Evolutionary conservation across 2,329 filamentous ascomycete genomes (phyloP).

Genomic region (Arthroderma uncinatum): DNA sequence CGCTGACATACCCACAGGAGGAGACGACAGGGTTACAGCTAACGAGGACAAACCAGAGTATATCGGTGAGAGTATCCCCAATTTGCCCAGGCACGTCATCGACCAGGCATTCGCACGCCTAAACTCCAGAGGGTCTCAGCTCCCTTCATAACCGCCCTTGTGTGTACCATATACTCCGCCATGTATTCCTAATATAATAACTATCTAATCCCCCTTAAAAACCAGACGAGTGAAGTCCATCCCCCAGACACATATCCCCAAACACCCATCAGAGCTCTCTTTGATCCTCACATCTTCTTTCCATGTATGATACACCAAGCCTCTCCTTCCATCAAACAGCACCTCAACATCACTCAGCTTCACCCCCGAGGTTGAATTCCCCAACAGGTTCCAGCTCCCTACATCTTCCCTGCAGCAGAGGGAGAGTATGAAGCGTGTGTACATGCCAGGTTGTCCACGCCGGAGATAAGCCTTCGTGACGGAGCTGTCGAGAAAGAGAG

Average conservation of each 20-base stretch:
- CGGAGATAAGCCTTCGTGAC: neutral
- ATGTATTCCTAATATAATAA: neutral
- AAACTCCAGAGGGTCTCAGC: slow-evolving; percentile 16
- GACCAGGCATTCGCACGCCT: slow-evolving; percentile 34
- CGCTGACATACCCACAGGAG: neutral
- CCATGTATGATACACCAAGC: neutral
- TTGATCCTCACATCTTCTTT: slow-evolving; percentile 10
- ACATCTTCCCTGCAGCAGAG: neutral
- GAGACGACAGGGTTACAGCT: neutral
- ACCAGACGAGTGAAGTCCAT: too few species aligned
- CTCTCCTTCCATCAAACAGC: neutral
- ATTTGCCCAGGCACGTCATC: slow-evolving; percentile 33
- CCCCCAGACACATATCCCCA: neutral
- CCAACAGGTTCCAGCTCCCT: neutral
- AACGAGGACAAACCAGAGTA: neutral
- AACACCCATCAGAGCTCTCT: slow-evolving; percentile 15
- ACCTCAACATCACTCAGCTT: neutral
- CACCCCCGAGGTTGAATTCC: too few species aligned
- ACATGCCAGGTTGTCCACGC: neutral
- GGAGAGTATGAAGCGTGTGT: neutral
- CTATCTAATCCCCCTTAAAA: neutral
- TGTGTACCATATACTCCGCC: neutral
- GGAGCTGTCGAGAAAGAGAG: neutral
- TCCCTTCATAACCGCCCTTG: neutral
- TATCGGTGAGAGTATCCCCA: slow-evolving; percentile 25